These are phyloP conservation scores for Uromyces viciae-fabae DNA, from an alignment of 1,284 basidiomycete species.

Conservation along the genomic window DNA sequence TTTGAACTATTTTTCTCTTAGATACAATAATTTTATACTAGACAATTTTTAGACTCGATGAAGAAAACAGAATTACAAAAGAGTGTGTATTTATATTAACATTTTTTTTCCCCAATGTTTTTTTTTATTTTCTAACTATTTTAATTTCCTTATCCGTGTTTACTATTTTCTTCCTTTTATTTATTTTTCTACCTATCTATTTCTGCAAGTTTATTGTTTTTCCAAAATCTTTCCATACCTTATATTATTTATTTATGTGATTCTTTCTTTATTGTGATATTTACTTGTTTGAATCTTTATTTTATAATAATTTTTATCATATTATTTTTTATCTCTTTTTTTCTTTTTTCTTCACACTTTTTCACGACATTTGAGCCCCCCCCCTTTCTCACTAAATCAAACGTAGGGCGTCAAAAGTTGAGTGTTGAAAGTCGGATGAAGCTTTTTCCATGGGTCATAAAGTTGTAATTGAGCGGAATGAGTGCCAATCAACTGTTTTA, in stretches of 20 bases:
- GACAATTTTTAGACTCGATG: too few relatives aligned
- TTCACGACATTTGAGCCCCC: too few relatives aligned
- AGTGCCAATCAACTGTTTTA: too few relatives aligned
- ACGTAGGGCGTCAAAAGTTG: too few relatives aligned
- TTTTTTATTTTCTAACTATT: background rate
- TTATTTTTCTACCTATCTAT: background rate
- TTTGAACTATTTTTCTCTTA: too few relatives aligned
- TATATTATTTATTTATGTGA: background rate
- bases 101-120: background rate
- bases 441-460: too few relatives aligned
- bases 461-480: too few relatives aligned
- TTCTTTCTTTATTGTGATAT: background rate
- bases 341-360: background rate
- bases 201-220: background rate
- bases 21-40: too few relatives aligned
- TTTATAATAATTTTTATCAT: background rate
- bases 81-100: background rate
- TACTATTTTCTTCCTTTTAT: background rate
- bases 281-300: background rate
- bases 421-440: too few relatives aligned
- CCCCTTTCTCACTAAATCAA: too few relatives aligned
- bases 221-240: background rate
- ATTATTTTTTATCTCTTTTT: background rate
- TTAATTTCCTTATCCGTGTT: background rate
- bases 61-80: too few relatives aligned